Evolutionary conservation across 495 filamentous ascomycete genomes (phyloP).

Genomic region (Melanomma pulvis-pyrius): DNA sequence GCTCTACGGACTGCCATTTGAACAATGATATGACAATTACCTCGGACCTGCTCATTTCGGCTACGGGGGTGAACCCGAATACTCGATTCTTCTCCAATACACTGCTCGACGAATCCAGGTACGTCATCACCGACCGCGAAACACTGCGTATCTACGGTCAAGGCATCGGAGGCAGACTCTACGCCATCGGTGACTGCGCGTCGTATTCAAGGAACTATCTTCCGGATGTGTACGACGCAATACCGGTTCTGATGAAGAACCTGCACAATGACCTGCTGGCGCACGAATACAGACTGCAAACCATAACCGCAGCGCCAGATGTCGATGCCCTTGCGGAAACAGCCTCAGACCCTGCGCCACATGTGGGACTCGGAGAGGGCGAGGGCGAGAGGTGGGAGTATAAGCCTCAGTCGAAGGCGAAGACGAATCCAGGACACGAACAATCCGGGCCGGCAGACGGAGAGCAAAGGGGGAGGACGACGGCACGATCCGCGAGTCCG

Average conservation of each 20-base stretch:
- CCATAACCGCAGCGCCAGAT: not conserved
- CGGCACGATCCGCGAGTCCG: too few species aligned
- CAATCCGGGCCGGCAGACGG: too few species aligned
- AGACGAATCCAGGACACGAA: too few species aligned
- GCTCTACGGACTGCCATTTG: constrained; percentile 21
- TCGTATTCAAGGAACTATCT: constrained; percentile 38
- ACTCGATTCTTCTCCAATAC: constrained; percentile 32
- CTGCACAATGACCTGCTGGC: constrained; percentile 40
- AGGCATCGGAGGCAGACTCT: constrained; percentile 26
- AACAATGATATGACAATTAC: constrained; percentile 37
- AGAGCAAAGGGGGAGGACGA: too few species aligned
- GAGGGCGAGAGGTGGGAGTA: too few species aligned
- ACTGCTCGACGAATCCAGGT: constrained; percentile 34
- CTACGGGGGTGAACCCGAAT: constrained; percentile 40
- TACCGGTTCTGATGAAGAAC: constrained; percentile 41
- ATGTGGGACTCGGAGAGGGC: not conserved
- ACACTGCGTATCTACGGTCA: constrained; percentile 30
- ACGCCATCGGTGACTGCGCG: constrained; percentile 42
- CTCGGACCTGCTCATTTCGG: constrained; percentile 35
- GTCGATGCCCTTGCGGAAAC: not conserved
- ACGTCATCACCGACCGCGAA: constrained; percentile 27
- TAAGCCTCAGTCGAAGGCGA: too few species aligned
- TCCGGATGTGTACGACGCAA: constrained; percentile 41
- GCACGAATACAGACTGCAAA: constrained; percentile 28
- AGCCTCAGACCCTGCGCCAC: not conserved